Base-by-base conservation (phyloP, 176 grass and related monocot species). In the Carex littledalei region DNA sequence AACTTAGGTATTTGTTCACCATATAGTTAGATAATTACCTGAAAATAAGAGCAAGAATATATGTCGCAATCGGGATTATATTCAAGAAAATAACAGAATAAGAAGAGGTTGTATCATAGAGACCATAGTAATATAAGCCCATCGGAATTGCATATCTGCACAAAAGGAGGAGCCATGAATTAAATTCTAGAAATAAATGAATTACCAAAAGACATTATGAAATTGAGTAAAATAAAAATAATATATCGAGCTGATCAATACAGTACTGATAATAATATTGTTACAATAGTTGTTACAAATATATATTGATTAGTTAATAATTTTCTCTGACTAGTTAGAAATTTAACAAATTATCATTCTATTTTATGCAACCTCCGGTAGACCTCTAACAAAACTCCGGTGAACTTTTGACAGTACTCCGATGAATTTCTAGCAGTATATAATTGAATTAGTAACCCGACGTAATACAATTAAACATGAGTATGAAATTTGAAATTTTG, bases 71-170 rank as follows among this genome's bases (percentile, higher is more conserved):
- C 1, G 92, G 89, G 79, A 88, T 79, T 70, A 91, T 2, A 60
- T 94, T 91, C 2, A 84, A 15, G 70, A 94, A 94, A 31, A 87
- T 87, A 53, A 85, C 60, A 0, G 89, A 84, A 0, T 86, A 94
- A 9, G 90, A 87, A 20, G 92, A 53, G 0, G 86, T 94, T 6
- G 92, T 90, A 32, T 94, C 89, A 2, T 32, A 6, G 2, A 94
- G 84, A 8, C 92, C 89, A 8, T 90, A 91, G 56, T 84, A 90
- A 79, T 86, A 94, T 0, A 94, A 82, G 22, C 85, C 84, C 85
- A 91, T 86, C 47, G 89, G 87, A n/a, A 91, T 54, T 0, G 87
- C 79, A 70, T 89, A 89, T 72, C 87, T 94, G 81, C 22, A 81
- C 8, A 81, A 61, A 78, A 54, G 24, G 39, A 50, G 34, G 67